Percentiles rank a stretch among this genome's conserved stretches.
Conservation (phyloP, 2,329 filamentous ascomycete species). For the Aspergillus texensis region DNA sequence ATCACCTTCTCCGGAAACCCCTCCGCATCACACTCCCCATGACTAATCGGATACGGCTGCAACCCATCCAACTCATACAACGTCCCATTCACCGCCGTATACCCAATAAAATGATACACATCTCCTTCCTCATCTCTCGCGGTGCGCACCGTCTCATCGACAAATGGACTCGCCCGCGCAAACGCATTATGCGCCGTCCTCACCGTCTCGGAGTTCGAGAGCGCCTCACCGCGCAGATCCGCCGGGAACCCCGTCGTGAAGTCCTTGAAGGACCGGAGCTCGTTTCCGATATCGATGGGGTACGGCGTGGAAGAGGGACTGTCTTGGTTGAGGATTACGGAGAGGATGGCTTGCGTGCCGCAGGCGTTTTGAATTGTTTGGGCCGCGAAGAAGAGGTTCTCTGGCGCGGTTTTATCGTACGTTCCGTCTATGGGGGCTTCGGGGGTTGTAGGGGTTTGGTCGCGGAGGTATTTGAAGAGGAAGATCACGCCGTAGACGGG, state of each 20-base stretch:
- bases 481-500: constrained; percentile 96
- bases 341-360: constrained; percentile 91
- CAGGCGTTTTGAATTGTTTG: constrained; percentile 99
- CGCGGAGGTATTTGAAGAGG: constrained; percentile 80
- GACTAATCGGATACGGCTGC: constrained; percentile 87
- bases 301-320: constrained; percentile 27
- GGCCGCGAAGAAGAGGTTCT: constrained; percentile 86
- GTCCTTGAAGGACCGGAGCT: constrained; percentile 78
- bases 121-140: constrained; percentile 74
- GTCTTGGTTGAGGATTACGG: constrained; percentile 83
- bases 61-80: constrained; percentile 96
- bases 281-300: constrained; percentile 69
- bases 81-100: constrained; percentile 75
- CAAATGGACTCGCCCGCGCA: constrained; percentile 83
- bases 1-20: constrained; percentile 81
- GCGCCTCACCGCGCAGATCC: constrained; percentile 70
- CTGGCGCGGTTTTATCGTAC: constrained; percentile 75
- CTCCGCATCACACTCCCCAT: constrained; percentile 71
- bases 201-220: constrained; percentile 72
- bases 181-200: constrained; percentile 87
- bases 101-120: constrained; percentile 97
- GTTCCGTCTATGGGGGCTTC: constrained; percentile 74
- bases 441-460: constrained; percentile 62
- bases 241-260: constrained; percentile 83
- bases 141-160: constrained; percentile 80